phyloP scores from a whole-genome alignment of 805 yeast genomes.

The Cyberlindnera mycetangii region DNA sequence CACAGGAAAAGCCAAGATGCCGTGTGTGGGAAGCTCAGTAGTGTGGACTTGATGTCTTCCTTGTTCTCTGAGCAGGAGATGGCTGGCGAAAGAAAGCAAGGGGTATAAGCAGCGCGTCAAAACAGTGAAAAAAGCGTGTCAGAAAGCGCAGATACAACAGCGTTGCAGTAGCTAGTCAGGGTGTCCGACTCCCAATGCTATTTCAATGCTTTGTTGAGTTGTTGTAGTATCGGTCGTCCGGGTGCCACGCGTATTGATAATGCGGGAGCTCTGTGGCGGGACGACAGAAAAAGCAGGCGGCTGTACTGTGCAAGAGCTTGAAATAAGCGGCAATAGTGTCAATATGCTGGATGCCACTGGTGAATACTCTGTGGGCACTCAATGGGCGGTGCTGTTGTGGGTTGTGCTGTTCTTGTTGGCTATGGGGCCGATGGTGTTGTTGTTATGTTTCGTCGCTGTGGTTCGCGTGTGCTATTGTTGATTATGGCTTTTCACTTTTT shows the following conservation, averaged over 20 bases:
- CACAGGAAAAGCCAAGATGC: neutral
- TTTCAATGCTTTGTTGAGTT: neutral
- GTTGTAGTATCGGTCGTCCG: neutral
- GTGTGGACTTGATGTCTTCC: neutral
- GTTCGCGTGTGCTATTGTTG: slow-evolving; percentile 18
- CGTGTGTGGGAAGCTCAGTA: neutral
- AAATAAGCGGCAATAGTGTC: neutral
- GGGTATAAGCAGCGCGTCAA: neutral
- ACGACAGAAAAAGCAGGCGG: too few species aligned
- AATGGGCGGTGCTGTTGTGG: slow-evolving; percentile 3
- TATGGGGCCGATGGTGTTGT: slow-evolving; percentile 5
- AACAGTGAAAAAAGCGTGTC: neutral
- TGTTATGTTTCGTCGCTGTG: slow-evolving; percentile 12
- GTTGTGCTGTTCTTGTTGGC: slow-evolving; percentile 1
- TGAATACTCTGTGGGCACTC: neutral
- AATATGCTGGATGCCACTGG: neutral
- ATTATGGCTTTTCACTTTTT: slow-evolving; percentile 10
- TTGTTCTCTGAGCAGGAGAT: neutral
- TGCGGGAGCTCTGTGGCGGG: neutral
- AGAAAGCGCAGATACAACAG: too few species aligned
- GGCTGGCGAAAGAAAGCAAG: neutral
- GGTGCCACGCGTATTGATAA: slow-evolving; percentile 3
- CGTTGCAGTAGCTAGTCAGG: too few species aligned
- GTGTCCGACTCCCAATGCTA: neutral
- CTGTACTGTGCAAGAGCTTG: too few species aligned